Evolutionary conservation across 192 early-diverging fungal genomes (phyloP).

Genomic region (Linnemannia schmuckeri): DNA sequence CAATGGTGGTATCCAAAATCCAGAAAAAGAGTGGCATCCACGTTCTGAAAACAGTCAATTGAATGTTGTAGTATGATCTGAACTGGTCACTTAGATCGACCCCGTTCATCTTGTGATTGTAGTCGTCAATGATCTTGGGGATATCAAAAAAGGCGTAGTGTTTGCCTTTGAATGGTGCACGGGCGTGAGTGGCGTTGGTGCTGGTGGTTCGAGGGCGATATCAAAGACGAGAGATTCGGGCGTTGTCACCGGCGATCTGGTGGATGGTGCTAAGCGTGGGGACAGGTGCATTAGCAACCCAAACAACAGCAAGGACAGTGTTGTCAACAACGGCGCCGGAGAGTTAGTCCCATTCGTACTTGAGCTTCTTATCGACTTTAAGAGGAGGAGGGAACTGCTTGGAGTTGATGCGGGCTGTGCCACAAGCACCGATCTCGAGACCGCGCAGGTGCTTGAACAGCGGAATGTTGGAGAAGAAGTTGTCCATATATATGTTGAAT

Average conservation of each 20-base stretch:
- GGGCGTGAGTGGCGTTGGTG: slow-evolving; percentile 22
- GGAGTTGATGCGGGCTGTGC: slow-evolving; percentile 10
- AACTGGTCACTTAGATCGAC: too few species aligned
- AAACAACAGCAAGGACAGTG: slow-evolving; percentile 31
- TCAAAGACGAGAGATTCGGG: slow-evolving; percentile 4
- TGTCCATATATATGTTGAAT: slow-evolving; percentile 50
- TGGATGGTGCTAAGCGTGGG: slow-evolving; percentile 56
- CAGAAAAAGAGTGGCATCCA: slow-evolving; percentile 42
- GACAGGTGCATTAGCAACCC: slow-evolving; percentile 53
- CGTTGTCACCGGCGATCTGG: slow-evolving; percentile 1
- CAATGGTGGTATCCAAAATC: slow-evolving; percentile 26
- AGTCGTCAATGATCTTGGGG: too few species aligned
- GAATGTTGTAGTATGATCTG: too few species aligned
- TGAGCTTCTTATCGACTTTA: slow-evolving; percentile 10
- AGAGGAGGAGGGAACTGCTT: slow-evolving; percentile 8
- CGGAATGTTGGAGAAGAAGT: slow-evolving; percentile 39
- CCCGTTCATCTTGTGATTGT: too few species aligned
- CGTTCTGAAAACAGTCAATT: too few species aligned
- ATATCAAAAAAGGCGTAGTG: slow-evolving; percentile 12
- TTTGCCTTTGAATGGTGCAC: slow-evolving; percentile 26
- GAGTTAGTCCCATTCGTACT: slow-evolving; percentile 13
- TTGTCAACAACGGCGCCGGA: slow-evolving; percentile 34
- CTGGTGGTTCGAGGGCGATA: slow-evolving; percentile 31
- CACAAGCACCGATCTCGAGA: slow-evolving; percentile 33
- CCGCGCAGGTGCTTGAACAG: slow-evolving; percentile 31